Evolutionary conservation across 2,329 filamentous ascomycete genomes (phyloP).

Genomic region (Neonectria neomacrospora): DNA sequence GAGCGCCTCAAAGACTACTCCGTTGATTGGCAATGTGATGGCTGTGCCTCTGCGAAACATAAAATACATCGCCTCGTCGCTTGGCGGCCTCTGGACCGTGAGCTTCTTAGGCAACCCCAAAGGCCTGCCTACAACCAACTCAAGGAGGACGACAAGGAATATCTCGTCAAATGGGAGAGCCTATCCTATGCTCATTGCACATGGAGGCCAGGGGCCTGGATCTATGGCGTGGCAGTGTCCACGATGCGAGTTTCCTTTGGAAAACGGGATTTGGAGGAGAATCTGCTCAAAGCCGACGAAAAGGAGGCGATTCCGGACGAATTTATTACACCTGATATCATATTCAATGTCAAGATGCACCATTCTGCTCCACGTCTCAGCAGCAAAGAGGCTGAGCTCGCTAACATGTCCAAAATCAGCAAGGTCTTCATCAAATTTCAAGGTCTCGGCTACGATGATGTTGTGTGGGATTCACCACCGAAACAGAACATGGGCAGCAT

Average conservation of each 20-base stretch:
- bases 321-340: conserved; percentile 84
- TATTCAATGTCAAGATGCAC: conserved; percentile 79
- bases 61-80: conserved; percentile 86
- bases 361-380: conserved; percentile 59
- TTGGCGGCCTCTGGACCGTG: conserved; percentile 75
- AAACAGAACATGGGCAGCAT: conserved; percentile 69
- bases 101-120: conserved; percentile 14
- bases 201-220: conserved; percentile 93
- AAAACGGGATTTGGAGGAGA: conserved; percentile 72
- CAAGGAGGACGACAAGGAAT: conserved; percentile 79
- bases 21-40: conserved; percentile 80
- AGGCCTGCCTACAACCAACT: conserved; percentile 57
- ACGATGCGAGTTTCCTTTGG: conserved; percentile 79
- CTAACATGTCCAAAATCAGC: conserved; percentile 76
- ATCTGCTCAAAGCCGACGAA: conserved; percentile 71
- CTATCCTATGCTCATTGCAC: conserved; percentile 83
- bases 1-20: conserved; percentile 79
- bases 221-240: conserved; percentile 74
- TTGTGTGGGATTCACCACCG: conserved; percentile 89
- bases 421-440: conserved; percentile 90
- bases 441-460: conserved; percentile 89
- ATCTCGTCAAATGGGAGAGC: conserved; percentile 87
- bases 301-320: conserved; percentile 90
- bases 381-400: conserved; percentile 76
- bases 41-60: conserved; percentile 72